These are phyloP conservation scores for Avena sativa DNA, from an alignment of 176 grass and related monocot species.

Conservation along the genomic window DNA sequence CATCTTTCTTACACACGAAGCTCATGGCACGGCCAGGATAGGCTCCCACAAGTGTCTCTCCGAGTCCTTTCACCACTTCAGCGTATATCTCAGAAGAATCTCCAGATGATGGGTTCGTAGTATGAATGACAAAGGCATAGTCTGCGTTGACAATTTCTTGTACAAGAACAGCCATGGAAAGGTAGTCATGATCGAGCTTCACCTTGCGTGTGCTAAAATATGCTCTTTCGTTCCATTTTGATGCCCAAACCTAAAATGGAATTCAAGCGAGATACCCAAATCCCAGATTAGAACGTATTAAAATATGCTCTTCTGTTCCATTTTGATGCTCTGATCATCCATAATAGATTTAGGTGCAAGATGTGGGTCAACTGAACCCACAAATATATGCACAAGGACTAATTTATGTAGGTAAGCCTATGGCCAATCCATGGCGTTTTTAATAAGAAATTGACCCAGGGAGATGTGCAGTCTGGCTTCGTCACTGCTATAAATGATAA, in stretches of 20 bases:
- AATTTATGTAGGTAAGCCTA: conserved; percentile 25
- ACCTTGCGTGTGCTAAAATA: conserved; percentile 95
- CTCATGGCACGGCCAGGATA: conserved; percentile 95
- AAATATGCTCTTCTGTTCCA: conserved; percentile 22
- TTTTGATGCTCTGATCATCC: conserved; percentile 18
- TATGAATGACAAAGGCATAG: conserved; percentile 99
- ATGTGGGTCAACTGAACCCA: conserved; percentile 23
- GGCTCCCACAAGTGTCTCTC: conserved; percentile 92
- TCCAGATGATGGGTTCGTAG: conserved; percentile 84
- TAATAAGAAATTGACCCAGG: conserved; percentile 13
- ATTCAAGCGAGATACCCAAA: conserved; percentile 31
- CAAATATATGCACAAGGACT: not conserved
- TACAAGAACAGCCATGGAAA: conserved; percentile 96
- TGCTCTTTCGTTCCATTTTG: conserved; percentile 99
- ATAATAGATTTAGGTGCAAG: conserved; percentile 17
- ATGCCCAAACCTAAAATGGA: conserved; percentile 82
- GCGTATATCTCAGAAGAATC: conserved; percentile 96
- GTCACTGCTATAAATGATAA: conserved; percentile 35
- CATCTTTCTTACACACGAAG: conserved; percentile 81
- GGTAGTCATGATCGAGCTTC: conserved; percentile 91
- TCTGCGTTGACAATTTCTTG: conserved; percentile 97
- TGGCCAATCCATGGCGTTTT: not conserved
- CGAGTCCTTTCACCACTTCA: conserved; percentile 97
- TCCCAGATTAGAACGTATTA: conserved; percentile 8
- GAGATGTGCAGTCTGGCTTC: not conserved